Conservation (phyloP, 805 yeast genomes). For the Aciculoconidium aculeatum region DNA sequence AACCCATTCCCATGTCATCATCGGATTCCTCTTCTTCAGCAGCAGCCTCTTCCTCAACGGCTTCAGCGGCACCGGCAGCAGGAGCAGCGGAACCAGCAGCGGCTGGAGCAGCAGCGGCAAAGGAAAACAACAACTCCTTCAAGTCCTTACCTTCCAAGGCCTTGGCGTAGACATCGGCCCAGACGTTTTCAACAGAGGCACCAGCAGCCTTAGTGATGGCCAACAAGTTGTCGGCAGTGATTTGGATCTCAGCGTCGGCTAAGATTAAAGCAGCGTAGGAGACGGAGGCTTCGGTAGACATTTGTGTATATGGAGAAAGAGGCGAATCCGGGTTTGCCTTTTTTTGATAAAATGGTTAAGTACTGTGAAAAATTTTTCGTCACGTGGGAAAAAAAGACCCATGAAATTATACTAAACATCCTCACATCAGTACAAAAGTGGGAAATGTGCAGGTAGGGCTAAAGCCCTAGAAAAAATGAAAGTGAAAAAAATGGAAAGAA, state of each 20-base stretch:
- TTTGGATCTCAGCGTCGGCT: conserved; percentile 95
- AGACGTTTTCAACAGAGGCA: conserved; percentile 70
- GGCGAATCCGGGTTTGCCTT: neutral
- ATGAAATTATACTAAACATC: too few relatives aligned
- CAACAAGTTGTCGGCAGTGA: conserved; percentile 79
- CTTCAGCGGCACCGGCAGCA: conserved; percentile 40
- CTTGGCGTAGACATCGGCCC: conserved; percentile 86
- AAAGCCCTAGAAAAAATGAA: too few relatives aligned
- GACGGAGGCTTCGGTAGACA: conserved; percentile 89
- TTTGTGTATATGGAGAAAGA: conserved; percentile 25
- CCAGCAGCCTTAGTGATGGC: conserved; percentile 79
- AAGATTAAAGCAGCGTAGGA: conserved; percentile 98
- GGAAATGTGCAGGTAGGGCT: too few relatives aligned
- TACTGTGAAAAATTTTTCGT: conserved; percentile 1
- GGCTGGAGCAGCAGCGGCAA: conserved; percentile 45
- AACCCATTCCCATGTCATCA: conserved; percentile 28
- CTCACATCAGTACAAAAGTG: too few relatives aligned
- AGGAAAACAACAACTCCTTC: conserved; percentile 63
- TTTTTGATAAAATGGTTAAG: neutral
- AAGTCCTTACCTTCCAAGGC: conserved; percentile 81
- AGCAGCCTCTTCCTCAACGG: conserved; percentile 34
- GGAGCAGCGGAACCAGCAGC: conserved; percentile 29
- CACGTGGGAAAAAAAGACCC: too few relatives aligned
- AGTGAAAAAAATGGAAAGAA: too few relatives aligned
- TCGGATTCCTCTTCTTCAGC: conserved; percentile 18